Percentiles rank a stretch among this genome's conserved stretches.
Evolutionary conservation across 495 filamentous ascomycete genomes (phyloP).

Genomic region (Aspergillus ellipticus): DNA sequence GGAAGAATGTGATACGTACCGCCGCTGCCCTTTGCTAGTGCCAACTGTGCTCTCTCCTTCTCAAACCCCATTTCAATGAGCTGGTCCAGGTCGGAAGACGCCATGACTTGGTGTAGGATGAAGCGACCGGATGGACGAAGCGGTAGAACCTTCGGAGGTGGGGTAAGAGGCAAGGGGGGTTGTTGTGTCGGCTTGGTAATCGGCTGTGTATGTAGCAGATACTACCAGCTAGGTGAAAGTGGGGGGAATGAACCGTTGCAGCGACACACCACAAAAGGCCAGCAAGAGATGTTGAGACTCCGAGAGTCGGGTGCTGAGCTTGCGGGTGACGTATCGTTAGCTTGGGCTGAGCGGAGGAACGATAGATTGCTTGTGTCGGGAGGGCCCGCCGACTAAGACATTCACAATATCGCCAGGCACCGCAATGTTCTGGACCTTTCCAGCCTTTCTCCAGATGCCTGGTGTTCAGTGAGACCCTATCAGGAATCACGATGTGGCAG

Average conservation of each 20-base stretch:
- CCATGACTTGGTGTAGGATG: constrained; percentile 44
- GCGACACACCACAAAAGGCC: too few species aligned
- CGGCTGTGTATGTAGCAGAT: background rate
- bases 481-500: too few species aligned
- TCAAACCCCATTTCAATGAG: constrained; percentile 97
- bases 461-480: background rate
- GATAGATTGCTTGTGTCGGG: background rate
- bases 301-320: too few species aligned
- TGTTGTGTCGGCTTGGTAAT: background rate
- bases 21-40: constrained; percentile 72
- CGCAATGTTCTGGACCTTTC: background rate
- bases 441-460: background rate
- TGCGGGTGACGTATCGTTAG: constrained; percentile 4
- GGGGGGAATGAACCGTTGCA: too few species aligned
- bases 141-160: background rate
- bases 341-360: background rate
- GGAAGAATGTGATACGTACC: constrained; percentile 48
- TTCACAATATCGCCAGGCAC: background rate
- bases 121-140: background rate
- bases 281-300: too few species aligned
- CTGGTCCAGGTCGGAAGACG: constrained; percentile 68
- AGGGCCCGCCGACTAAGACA: background rate
- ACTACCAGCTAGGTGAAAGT: too few species aligned
- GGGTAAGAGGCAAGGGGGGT: background rate
- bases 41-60: constrained; percentile 70